A percentile compares a stretch with the other conserved stretches of the same genome.
Conservation (phyloP, 768 basidiomycete genomes). For the Suillus plorans region DNA sequence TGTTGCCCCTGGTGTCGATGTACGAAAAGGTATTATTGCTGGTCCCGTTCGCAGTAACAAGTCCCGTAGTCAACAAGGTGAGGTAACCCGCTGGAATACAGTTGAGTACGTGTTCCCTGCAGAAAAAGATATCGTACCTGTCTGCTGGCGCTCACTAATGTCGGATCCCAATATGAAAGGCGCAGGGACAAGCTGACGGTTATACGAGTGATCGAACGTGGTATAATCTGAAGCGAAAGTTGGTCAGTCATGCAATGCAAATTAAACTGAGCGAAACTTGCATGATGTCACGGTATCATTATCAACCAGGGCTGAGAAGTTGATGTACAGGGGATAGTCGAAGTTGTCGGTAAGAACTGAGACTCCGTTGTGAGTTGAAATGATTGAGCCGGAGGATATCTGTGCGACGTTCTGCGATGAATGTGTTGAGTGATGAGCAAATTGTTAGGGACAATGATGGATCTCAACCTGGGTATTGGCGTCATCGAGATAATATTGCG, state of each 20-base stretch:
- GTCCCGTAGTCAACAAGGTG: slow-evolving; percentile 38
- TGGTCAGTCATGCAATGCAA: slow-evolving; percentile 5
- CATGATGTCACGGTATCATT: slow-evolving; percentile 27
- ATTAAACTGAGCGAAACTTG: slow-evolving; percentile 6
- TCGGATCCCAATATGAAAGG: slow-evolving; percentile 59
- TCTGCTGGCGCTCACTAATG: slow-evolving; percentile 57
- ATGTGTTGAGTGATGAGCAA: background rate
- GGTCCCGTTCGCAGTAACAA: slow-evolving; percentile 63
- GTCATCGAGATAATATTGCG: slow-evolving; percentile 58
- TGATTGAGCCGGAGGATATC: slow-evolving; percentile 44
- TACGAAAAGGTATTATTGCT: slow-evolving; percentile 70
- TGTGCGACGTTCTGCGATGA: slow-evolving; percentile 48
- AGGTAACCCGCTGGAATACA: slow-evolving; percentile 48
- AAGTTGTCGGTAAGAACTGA: slow-evolving; percentile 48
- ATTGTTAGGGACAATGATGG: background rate
- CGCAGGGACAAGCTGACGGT: slow-evolving; percentile 54
- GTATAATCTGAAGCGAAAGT: slow-evolving; percentile 41
- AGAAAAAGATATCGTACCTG: slow-evolving; percentile 39
- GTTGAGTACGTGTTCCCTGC: slow-evolving; percentile 1
- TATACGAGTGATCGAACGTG: slow-evolving; percentile 67
- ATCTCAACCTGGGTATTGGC: slow-evolving; percentile 35
- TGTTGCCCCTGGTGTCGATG: slow-evolving; percentile 56
- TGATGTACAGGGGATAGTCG: slow-evolving; percentile 50
- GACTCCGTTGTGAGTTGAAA: slow-evolving; percentile 49
- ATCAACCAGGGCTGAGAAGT: slow-evolving; percentile 32